Evolutionary conservation across 352 stramenopile genomes (phyloP).

Genomic region (Pythium sp.): DNA sequence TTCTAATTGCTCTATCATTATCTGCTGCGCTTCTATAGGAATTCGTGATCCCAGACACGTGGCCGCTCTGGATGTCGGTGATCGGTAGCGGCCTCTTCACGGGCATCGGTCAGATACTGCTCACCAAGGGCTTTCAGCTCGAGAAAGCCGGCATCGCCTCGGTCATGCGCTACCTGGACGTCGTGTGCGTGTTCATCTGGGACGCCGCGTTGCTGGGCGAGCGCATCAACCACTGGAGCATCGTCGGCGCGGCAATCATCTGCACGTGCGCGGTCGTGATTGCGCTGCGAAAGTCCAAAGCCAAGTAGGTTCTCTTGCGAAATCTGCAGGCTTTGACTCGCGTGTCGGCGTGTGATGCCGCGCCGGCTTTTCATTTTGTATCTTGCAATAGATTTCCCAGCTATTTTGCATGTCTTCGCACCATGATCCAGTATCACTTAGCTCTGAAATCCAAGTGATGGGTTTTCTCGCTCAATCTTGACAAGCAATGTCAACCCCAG

Average conservation of each 20-base stretch:
- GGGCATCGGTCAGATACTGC: conserved; percentile 60
- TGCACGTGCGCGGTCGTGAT: conserved; percentile 60
- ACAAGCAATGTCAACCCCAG: background rate
- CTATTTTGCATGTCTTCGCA: background rate
- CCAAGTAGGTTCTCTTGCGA: background rate
- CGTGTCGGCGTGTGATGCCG: background rate
- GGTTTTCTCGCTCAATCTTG: too few relatives aligned
- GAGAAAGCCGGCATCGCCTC: conserved; percentile 82
- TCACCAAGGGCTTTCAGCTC: conserved; percentile 81
- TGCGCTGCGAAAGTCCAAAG: conserved; percentile 43
- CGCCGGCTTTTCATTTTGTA: background rate
- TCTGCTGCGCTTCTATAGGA: background rate
- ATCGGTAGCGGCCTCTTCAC: conserved; percentile 63
- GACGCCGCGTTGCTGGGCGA: conserved; percentile 60
- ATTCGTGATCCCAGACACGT: conserved; percentile 45
- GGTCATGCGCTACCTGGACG: conserved; percentile 82
- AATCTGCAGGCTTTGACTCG: background rate
- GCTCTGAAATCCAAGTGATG: too few relatives aligned
- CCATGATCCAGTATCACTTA: too few relatives aligned
- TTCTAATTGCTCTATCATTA: background rate
- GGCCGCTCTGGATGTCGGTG: conserved; percentile 42
- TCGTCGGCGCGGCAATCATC: conserved; percentile 71
- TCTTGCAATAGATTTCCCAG: background rate
- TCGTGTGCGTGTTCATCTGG: conserved; percentile 85
- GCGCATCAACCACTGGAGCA: conserved; percentile 68